phyloP scores from a whole-genome alignment of 2,329 filamentous ascomycete species.

The Scedosporium dehoogii region DNA sequence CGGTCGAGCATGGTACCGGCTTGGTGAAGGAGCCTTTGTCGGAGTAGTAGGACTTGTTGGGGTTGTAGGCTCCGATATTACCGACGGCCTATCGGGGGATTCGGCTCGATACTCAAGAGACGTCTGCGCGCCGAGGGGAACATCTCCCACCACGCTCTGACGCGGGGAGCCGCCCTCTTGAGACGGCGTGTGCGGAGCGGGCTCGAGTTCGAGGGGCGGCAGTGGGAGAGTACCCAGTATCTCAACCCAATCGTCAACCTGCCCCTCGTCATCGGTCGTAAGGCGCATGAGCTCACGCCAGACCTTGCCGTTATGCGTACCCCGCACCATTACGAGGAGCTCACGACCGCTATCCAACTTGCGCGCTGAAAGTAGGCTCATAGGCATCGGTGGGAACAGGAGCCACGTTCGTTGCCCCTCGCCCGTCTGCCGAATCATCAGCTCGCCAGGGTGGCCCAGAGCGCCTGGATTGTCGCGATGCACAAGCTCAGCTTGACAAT shows the following conservation, averaged over 20 bases:
- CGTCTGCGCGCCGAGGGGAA: slow-evolving; percentile 21
- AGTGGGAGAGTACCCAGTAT: slow-evolving; percentile 53
- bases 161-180: slow-evolving; percentile 10
- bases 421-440: slow-evolving; percentile 90
- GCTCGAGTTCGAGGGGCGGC: slow-evolving; percentile 31
- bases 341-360: slow-evolving; percentile 60
- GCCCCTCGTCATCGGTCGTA: slow-evolving; percentile 63
- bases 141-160: slow-evolving; percentile 14
- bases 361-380: slow-evolving; percentile 66
- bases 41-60: slow-evolving; percentile 11
- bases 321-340: slow-evolving; percentile 80
- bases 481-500: slow-evolving; percentile 80
- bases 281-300: slow-evolving; percentile 85
- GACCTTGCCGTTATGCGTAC: slow-evolving; percentile 50
- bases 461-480: slow-evolving; percentile 70
- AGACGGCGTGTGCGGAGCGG: slow-evolving; percentile 16
- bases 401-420: slow-evolving; percentile 64
- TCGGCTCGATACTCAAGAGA: background rate
- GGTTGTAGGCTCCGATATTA: background rate
- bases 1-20: slow-evolving; percentile 22
- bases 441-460: slow-evolving; percentile 60
- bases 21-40: slow-evolving; percentile 18
- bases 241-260: slow-evolving; percentile 76
- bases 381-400: slow-evolving; percentile 79
- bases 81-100: background rate